Evolutionary conservation across 73 alveolate species (phyloP), one percentile per base, ranked within the genome.

Genomic region (Durusdinium trenchii): DNA sequence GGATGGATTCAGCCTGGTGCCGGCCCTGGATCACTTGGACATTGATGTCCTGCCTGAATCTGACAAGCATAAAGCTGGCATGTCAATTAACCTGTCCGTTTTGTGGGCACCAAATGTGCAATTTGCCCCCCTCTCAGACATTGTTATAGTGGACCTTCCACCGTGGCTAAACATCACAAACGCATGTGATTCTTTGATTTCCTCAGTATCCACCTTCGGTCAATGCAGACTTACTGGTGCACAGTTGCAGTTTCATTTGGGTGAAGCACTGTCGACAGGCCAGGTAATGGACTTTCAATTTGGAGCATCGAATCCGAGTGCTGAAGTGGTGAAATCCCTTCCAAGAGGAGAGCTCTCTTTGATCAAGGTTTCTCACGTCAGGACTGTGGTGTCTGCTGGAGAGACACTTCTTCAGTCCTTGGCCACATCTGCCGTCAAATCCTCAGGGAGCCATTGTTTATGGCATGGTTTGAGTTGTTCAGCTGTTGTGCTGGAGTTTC

Each of bases 11-110:
- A 67, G 57, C 23, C 43, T 86, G 82, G 82, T 57, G 38, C 57
- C 95, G 6, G 95, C 82, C 9, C 61, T 86, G 95, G 82, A 86
- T 36, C 62, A 67, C 45, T 38, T 86, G 73, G 62, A 86, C 38
- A 60, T 86, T 42, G 60, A 38, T 12, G 79, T 36, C 82, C 82
- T 86, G 43, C 95, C 95, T 1, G 95, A 86, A 42, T 35, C 45
- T 36, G 95, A 86, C 46, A 86, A 57, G 67, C 95, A 86, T 82
- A 54, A 57, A 67, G 95, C 95, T 5, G 60, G 51, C 62, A 50
- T 62, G 9, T 3, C 2, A 36, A 18, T 75, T n/a, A 42, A 9
- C 60, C 38, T 75, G 86, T 6, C 38, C 42, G 36, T 75, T 42
- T 4, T 38, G 6, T 75, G 86, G 86, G 54, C 60, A 36, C 86